Conservation (phyloP, 768 basidiomycete species). For the Leccinum disarticulatum region DNA sequence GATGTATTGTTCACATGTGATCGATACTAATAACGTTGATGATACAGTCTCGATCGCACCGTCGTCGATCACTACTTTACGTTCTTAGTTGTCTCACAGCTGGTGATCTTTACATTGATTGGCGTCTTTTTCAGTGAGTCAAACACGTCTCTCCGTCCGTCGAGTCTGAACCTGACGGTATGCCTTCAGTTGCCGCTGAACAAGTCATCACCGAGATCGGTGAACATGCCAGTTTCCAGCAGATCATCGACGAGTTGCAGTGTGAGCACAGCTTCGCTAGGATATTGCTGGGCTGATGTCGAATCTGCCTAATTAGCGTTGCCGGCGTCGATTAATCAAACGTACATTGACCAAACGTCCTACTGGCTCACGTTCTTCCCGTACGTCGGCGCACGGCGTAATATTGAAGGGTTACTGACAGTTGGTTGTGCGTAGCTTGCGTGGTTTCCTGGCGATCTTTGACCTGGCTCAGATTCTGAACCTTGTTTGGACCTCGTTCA, state of each 20-base stretch:
- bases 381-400: conserved; percentile 42
- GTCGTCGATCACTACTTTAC: conserved; percentile 92
- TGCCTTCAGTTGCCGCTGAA: conserved; percentile 30
- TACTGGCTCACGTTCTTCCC: conserved; percentile 96
- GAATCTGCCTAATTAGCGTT: conserved; percentile 55
- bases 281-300: background rate
- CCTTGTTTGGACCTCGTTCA: conserved; percentile 80
- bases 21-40: conserved; percentile 1
- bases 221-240: conserved; percentile 42
- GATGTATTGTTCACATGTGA: background rate
- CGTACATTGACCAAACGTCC: conserved; percentile 88
- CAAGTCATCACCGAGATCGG: conserved; percentile 50
- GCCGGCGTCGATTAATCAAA: conserved; percentile 71
- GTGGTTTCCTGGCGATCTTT: conserved; percentile 93
- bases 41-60: conserved; percentile 81
- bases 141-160: background rate
- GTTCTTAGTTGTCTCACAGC: conserved; percentile 91
- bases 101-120: conserved; percentile 92
- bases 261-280: conserved; percentile 29
- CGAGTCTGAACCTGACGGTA: background rate
- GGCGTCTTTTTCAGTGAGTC: conserved; percentile 82
- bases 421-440: conserved; percentile 50
- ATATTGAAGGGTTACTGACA: conserved; percentile 6
- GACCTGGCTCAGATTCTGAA: conserved; percentile 96
- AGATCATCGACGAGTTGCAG: conserved; percentile 46